Evolutionary conservation across 2,329 filamentous ascomycete genomes (phyloP), one percentile per base, ranked within the genome.

Genomic region (Mollisiaceae sp.): DNA sequence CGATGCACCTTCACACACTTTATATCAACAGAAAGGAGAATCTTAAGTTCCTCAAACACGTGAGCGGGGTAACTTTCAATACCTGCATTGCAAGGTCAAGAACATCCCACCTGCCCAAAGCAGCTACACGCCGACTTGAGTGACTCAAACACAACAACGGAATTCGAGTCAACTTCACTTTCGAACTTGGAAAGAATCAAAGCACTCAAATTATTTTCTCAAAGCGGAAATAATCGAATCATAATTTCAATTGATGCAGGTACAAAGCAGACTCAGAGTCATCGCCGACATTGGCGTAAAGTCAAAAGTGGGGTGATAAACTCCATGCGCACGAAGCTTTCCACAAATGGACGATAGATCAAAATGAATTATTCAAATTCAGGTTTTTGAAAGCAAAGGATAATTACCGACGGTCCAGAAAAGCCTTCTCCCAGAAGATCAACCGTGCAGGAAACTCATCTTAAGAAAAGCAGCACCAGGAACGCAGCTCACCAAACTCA

Each of bases 41-140:
- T 20, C 5, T 5, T 50, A 11, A 22, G 22, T 24, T 11, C n/a
- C 3, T 15, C 12, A 27, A 54, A 54, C 50, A 54, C 50, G 50
- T 54, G 50, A 54, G 50, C 50, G 50, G 24, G 50, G 50, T 54
- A 54, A 45, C 27, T 35, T 35, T 32, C 22, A 32, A 12, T 8
- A 32, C 27, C 27, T 32, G 27, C 27, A 1, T 15, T 5, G 8
- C 24, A 20, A 52, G 22, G 47, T 20, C 24, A 52, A 35, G 15
- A 54, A 24, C 24, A 54, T 54, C 50, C 50, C 50, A 54, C 50
- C 50, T 54, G 50, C 50, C 50, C 27, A 54, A 54, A 54, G 50
- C 50, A 54, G 27, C 32, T 11, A 50, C 22, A 4, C 41, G 4
- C 4, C 1, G 24, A 50, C 8, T 12, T 24, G 3, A 52, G 24